Evolutionary conservation across 768 basidiomycete genomes (phyloP).

Genomic region (Saitozyma podzolica): DNA sequence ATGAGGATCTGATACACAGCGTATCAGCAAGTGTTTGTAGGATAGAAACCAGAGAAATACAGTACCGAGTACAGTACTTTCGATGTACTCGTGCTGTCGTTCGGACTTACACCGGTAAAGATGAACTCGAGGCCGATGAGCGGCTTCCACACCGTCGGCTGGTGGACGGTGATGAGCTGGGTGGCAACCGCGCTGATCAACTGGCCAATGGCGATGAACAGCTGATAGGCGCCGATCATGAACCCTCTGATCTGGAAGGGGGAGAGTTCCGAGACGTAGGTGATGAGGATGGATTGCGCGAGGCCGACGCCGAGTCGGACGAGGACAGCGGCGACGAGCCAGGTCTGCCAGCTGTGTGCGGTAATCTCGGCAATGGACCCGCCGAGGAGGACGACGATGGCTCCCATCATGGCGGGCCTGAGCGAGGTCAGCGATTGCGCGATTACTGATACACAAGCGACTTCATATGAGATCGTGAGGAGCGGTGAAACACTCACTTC

Average conservation of each 20-base stretch:
- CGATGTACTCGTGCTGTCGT: too few species aligned
- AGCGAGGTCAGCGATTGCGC: not conserved
- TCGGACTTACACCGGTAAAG: conserved; percentile 24
- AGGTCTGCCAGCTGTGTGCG: conserved; percentile 17
- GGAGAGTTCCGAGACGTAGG: conserved; percentile 25
- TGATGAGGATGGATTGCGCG: conserved; percentile 23
- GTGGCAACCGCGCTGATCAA: conserved; percentile 20
- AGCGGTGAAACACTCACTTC: conserved; percentile 16
- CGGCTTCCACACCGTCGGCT: conserved; percentile 19
- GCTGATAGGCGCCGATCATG: conserved; percentile 25
- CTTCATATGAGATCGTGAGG: not conserved
- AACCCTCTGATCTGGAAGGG: conserved; percentile 32
- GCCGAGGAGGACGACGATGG: conserved; percentile 19
- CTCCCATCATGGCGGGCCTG: conserved; percentile 12
- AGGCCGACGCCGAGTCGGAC: conserved; percentile 24
- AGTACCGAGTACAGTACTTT: too few species aligned
- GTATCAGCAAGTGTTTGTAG: conserved; percentile 2
- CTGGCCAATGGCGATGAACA: conserved; percentile 20
- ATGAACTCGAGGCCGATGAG: conserved; percentile 26
- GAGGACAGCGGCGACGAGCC: conserved; percentile 22
- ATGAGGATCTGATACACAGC: conserved; percentile 12
- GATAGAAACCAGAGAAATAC: too few species aligned
- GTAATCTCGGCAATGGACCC: conserved; percentile 27
- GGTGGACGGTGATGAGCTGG: conserved; percentile 6
- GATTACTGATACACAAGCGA: too few species aligned